Evolutionary conservation across 2,329 filamentous ascomycete genomes (phyloP).

Genomic region (Neobulgaria alba): DNA sequence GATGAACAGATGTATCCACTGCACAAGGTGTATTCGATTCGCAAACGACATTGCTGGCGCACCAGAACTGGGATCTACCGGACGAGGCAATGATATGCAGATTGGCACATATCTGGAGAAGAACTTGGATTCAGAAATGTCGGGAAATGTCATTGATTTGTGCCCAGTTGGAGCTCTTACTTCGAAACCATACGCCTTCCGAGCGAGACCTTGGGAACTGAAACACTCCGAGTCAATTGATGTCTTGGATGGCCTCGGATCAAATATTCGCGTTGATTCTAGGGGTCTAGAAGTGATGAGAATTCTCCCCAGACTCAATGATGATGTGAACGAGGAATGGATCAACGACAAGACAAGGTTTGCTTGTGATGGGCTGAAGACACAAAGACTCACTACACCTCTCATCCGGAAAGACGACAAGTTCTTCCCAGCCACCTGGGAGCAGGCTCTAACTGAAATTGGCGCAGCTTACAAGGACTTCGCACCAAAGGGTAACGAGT

Average conservation of each 20-base stretch:
- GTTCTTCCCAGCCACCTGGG: constrained; percentile 90
- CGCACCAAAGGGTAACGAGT: constrained; percentile 81
- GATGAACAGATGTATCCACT: constrained; percentile 99
- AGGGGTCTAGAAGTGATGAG: constrained; percentile 95
- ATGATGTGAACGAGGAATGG: constrained; percentile 99
- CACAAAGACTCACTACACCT: constrained; percentile 88
- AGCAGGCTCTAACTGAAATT: constrained; percentile 87
- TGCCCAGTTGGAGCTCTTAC: constrained; percentile 95
- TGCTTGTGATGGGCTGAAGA: constrained; percentile 92
- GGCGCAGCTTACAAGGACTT: constrained; percentile 70
- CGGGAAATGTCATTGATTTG: constrained; percentile 94
- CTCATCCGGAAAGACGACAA: constrained; percentile 81
- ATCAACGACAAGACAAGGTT: constrained; percentile 98
- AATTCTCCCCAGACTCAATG: constrained; percentile 83
- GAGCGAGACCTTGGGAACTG: constrained; percentile 91
- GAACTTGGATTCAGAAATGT: constrained; percentile 89
- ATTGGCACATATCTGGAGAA: constrained; percentile 97
- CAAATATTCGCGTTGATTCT: constrained; percentile 89
- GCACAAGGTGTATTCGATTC: constrained; percentile 94
- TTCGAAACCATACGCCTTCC: constrained; percentile 96
- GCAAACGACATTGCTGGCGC: constrained; percentile 95
- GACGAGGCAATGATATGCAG: constrained; percentile 93
- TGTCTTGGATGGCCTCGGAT: constrained; percentile 85
- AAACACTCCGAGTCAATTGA: constrained; percentile 95
- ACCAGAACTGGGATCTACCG: constrained; percentile 86